These are phyloP conservation scores for Crucibulum laeve DNA, from an alignment of 768 basidiomycete genomes.

Conservation along the genomic window DNA sequence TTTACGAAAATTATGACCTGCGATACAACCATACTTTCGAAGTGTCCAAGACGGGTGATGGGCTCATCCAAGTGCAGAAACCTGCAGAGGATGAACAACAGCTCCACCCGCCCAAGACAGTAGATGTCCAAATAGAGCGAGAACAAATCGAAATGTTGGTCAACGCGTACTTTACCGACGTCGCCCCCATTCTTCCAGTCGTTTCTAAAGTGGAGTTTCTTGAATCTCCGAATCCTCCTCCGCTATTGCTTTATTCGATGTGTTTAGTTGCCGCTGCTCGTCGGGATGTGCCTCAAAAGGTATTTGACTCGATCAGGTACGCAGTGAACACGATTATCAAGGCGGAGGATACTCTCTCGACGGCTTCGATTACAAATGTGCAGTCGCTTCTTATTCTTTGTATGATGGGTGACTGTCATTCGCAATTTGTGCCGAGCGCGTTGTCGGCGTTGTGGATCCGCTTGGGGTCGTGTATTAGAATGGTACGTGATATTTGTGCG, in stretches of 20 bases:
- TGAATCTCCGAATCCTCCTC: conserved; percentile 64
- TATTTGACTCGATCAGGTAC: conserved; percentile 89
- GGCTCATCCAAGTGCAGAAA: conserved; percentile 79
- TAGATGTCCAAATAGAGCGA: conserved; percentile 72
- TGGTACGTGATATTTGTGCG: conserved; percentile 53
- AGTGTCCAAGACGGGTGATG: conserved; percentile 79
- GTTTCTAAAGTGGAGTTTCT: conserved; percentile 88
- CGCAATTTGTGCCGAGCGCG: conserved; percentile 81
- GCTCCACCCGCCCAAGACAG: conserved; percentile 50
- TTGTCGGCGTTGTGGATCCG: conserved; percentile 85
- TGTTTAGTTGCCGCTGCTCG: conserved; percentile 88
- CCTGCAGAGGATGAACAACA: conserved; percentile 54
- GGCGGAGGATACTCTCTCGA: conserved; percentile 86
- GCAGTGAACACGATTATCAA: conserved; percentile 86
- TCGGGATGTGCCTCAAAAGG: conserved; percentile 73
- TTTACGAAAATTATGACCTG: conserved; percentile 84
- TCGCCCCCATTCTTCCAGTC: conserved; percentile 86
- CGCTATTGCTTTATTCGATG: conserved; percentile 88
- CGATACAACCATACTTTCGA: conserved; percentile 89
- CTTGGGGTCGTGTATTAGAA: conserved; percentile 84
- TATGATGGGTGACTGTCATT: conserved; percentile 89
- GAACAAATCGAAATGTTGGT: conserved; percentile 77
- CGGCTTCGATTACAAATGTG: conserved; percentile 80
- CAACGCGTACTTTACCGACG: conserved; percentile 89
- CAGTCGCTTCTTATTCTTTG: conserved; percentile 83